A percentile compares a stretch with the other conserved stretches of the same genome.
These are phyloP conservation scores for Saccharum spontaneum DNA, from an alignment of 176 grass and related monocot genomes.

Conservation along the genomic window DNA sequence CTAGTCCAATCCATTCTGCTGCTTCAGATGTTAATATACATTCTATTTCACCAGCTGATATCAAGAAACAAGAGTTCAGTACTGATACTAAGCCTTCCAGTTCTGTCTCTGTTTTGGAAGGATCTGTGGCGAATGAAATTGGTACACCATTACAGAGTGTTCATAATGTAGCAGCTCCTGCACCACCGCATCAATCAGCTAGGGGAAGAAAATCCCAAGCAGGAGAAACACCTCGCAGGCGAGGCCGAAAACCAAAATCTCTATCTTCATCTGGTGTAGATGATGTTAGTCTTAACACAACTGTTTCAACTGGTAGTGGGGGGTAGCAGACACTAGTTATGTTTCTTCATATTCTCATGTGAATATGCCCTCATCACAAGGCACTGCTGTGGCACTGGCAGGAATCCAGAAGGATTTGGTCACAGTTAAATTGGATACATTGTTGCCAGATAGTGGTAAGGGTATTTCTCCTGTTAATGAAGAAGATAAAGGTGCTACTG, in stretches of 20 bases:
- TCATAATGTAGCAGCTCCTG: conserved; percentile 29
- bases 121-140: conserved; percentile 25
- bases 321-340: conserved; percentile 33
- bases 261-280: conserved; percentile 29
- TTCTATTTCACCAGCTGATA: conserved; percentile 32
- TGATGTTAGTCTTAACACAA: conserved; percentile 36
- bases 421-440: conserved; percentile 39
- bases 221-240: conserved; percentile 61
- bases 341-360: conserved; percentile 45
- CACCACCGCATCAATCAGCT: conserved; percentile 38
- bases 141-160: conserved; percentile 8
- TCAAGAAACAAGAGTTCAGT: conserved; percentile 31
- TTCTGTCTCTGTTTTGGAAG: conserved; percentile 32
- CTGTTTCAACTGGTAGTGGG: conserved; percentile 40
- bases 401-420: conserved; percentile 42
- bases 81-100: conserved; percentile 23
- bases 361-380: conserved; percentile 35
- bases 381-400: conserved; percentile 17
- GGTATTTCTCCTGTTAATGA: conserved; percentile 24
- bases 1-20: conserved; percentile 36
- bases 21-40: conserved; percentile 39
- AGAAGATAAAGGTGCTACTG: conserved; percentile 23
- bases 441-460: conserved; percentile 44
- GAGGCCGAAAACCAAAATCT: conserved; percentile 71
- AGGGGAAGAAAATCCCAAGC: conserved; percentile 56